Conservation (phyloP, 2,329 filamentous ascomycete genomes). For the Diplocarpon mali region DNA sequence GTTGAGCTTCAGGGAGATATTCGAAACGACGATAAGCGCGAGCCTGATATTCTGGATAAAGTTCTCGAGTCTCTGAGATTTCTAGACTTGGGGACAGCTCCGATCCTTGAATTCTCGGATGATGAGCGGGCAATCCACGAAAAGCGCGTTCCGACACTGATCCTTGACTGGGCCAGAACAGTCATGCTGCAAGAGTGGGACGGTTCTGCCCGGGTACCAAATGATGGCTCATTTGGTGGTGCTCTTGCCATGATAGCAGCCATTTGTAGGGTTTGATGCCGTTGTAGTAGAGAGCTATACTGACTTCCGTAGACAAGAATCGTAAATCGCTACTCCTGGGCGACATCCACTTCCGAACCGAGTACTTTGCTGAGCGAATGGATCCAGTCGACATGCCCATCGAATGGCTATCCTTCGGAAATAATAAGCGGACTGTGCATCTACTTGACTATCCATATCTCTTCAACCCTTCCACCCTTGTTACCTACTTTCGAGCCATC, state of each 20-base stretch:
- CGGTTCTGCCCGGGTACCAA: conserved; percentile 57
- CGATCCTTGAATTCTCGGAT: conserved; percentile 37
- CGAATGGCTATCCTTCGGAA: conserved; percentile 53
- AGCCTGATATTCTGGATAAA: conserved; percentile 18
- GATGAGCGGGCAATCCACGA: conserved; percentile 45
- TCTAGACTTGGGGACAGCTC: conserved; percentile 27
- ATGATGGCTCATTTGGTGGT: conserved; percentile 62
- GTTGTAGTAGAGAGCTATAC: conserved; percentile 2
- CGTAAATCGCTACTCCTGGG: conserved; percentile 52
- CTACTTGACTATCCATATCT: conserved; percentile 73
- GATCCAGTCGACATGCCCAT: conserved; percentile 65
- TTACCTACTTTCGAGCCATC: conserved; percentile 77
- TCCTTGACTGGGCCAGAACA: conserved; percentile 62
- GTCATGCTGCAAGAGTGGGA: conserved; percentile 75
- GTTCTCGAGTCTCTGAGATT: conserved; percentile 31
- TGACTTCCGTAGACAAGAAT: conserved; percentile 41
- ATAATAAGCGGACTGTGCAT: conserved; percentile 56
- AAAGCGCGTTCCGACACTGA: conserved; percentile 42
- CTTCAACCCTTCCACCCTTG: conserved; percentile 60
- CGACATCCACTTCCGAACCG: conserved; percentile 60
- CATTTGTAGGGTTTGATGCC: conserved; percentile 47
- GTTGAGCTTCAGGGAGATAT: conserved; percentile 21
- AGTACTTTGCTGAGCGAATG: conserved; percentile 65
- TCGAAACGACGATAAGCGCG: conserved; percentile 13
- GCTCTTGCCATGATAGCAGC: conserved; percentile 63